Evolutionary conservation across 495 filamentous ascomycete genomes (phyloP), one percentile per base, ranked within the genome.

Genomic region (Tuber aestivum): DNA sequence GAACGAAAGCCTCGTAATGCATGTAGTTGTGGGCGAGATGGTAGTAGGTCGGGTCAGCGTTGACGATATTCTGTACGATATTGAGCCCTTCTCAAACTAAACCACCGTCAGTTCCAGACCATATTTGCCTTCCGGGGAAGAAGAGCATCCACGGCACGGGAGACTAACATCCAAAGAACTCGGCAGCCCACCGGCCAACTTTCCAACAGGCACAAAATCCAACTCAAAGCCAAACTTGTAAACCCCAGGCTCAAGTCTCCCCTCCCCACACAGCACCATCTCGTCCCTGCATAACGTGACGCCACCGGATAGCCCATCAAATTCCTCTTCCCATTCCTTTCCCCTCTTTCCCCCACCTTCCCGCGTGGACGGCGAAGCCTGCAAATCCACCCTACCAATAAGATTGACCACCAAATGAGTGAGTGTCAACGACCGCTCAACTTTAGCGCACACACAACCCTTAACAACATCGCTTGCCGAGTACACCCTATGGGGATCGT

Each of bases 151-250:
- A 65, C n/a, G 27, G 56, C 56, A 65, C 73, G 44, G 41, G 44
- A 73, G 61, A 88, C 92, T 79, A 87, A 97, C 95, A 85, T 95
- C 94, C 80, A 99, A 93, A 84, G 94, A 97, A 84, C 92, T 97
- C 27, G 95, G 95, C 70, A 98, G 86, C 14, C 90, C 88, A 38
- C 72, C 73, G 38, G 69, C 77, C 68, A 71, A 70, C 79, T 91
- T 90, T n/a, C 88, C 86, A 18, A 96, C 94, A 71, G 89, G 88
- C 41, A 91, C 87, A 81, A 97, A 89, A 44, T 91, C 86, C 82
- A 97, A 88, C 82, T 97, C 93, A 76, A 97, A 99, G 70, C 92
- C 90, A 84, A 99, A 99, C 80, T 95, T 92, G 82, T 97, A 99
- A 71, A 92, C 87, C 20, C 94, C 93, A 72, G 92, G 88, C 73